Evolutionary conservation across 1,139 yeast species (phyloP).

Genomic region (Kodamaea derodonti): DNA sequence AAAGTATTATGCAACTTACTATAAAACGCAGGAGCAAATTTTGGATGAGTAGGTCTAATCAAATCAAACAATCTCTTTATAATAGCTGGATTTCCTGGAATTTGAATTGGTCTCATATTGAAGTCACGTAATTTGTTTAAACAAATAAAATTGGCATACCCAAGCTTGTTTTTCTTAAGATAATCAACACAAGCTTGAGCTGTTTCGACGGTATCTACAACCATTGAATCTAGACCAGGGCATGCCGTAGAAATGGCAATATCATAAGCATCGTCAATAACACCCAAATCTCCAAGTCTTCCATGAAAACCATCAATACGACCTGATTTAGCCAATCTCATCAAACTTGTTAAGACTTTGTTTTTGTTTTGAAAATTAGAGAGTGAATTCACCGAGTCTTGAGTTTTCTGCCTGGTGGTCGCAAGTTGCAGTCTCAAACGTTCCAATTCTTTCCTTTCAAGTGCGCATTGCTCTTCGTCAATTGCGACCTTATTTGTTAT

Average conservation of each 20-base stretch:
- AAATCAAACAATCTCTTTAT: constrained; percentile 85
- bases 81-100: constrained; percentile 63
- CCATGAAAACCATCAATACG: constrained; percentile 86
- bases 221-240: constrained; percentile 86
- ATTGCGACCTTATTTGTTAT: constrained; percentile 50
- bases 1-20: constrained; percentile 83
- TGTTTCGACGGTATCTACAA: constrained; percentile 89
- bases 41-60: constrained; percentile 60
- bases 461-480: constrained; percentile 56
- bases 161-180: constrained; percentile 77
- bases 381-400: constrained; percentile 60
- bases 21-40: constrained; percentile 84
- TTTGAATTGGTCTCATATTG: constrained; percentile 55
- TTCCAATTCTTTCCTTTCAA: constrained; percentile 46
- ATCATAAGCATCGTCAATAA: constrained; percentile 83
- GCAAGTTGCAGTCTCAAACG: constrained; percentile 54
- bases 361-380: constrained; percentile 63
- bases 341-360: constrained; percentile 67
- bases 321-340: constrained; percentile 72
- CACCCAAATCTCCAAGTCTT: constrained; percentile 85
- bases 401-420: constrained; percentile 55
- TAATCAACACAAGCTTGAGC: constrained; percentile 91
- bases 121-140: constrained; percentile 69
- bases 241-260: constrained; percentile 95
- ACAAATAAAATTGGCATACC: constrained; percentile 85